A percentile compares a stretch with the other conserved stretches of the same genome.
These are phyloP conservation scores for Amylostereum areolatum DNA, from an alignment of 1,284 basidiomycete genomes.

Conservation along the genomic window DNA sequence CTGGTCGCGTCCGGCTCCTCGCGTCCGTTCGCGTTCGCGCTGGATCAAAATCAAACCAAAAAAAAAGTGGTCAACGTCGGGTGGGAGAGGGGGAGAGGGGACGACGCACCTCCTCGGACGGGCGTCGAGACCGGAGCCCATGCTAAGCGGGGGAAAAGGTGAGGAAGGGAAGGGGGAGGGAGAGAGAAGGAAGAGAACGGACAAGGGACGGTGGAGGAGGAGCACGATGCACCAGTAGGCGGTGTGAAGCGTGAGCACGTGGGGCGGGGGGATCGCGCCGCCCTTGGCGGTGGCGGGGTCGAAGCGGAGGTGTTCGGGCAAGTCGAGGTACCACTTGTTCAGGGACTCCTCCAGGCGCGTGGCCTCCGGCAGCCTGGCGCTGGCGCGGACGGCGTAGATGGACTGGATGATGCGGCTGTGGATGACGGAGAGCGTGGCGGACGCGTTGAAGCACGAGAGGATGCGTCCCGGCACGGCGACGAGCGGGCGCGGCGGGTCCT, in stretches of 20 bases:
- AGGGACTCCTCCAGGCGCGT: conserved; percentile 58
- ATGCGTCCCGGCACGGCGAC: conserved; percentile 42
- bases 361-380: conserved; percentile 53
- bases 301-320: conserved; percentile 64
- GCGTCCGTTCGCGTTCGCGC: conserved; percentile 1
- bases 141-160: conserved; percentile 9
- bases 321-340: conserved; percentile 74
- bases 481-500: conserved; percentile 13
- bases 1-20: conserved; percentile 49
- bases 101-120: conserved; percentile 10
- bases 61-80: too few species aligned
- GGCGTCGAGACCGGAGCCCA: conserved; percentile 9
- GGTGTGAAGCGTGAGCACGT: conserved; percentile 76
- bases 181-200: conserved; percentile 24
- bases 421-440: conserved; percentile 62
- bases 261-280: conserved; percentile 43
- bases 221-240: conserved; percentile 83
- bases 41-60: not conserved
- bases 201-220: conserved; percentile 80
- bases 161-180: not conserved
- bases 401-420: conserved; percentile 64
- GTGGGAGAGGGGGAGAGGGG: too few species aligned
- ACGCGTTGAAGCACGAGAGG: conserved; percentile 74
- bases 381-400: conserved; percentile 67
- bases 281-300: conserved; percentile 43